These are phyloP conservation scores for Acorus calamus DNA, from an alignment of 106 monocot species.

Conservation along the genomic window DNA sequence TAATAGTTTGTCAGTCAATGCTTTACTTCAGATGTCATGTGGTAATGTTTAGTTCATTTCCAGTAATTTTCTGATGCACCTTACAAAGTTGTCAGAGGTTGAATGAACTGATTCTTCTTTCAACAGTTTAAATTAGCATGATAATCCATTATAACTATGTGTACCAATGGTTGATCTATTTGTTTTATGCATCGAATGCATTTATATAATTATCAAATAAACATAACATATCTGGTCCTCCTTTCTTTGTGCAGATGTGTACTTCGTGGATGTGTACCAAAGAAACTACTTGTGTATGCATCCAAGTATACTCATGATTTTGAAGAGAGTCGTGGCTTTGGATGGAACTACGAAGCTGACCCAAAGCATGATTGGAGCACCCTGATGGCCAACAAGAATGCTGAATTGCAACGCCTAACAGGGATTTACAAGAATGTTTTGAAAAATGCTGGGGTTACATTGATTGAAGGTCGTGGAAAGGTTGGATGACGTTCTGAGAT, in stretches of 20 bases:
- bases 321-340: constrained; percentile 96
- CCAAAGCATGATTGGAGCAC: constrained; percentile 98
- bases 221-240: not conserved
- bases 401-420: constrained; percentile 79
- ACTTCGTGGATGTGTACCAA: constrained; percentile 95
- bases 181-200: no score
- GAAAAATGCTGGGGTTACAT: constrained; percentile 68
- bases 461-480: constrained; percentile 99
- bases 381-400: constrained; percentile 94
- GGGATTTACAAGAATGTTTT: constrained; percentile 88
- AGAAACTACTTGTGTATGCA: constrained; percentile 87
- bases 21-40: no score
- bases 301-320: constrained; percentile 95
- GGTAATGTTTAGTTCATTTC: no score
- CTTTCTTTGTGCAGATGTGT: constrained; percentile 51
- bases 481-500: constrained; percentile 27
- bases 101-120: not conserved
- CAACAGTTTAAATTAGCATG: no score
- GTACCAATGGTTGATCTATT: no score
- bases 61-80: no score
- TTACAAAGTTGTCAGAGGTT: not conserved
- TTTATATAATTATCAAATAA: no score
- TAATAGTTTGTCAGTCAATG: no score
- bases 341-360: constrained; percentile 83
- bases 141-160: no score